Conservation (phyloP, 2,329 filamentous ascomycete species). For the Scedosporium aurantiacum region DNA sequence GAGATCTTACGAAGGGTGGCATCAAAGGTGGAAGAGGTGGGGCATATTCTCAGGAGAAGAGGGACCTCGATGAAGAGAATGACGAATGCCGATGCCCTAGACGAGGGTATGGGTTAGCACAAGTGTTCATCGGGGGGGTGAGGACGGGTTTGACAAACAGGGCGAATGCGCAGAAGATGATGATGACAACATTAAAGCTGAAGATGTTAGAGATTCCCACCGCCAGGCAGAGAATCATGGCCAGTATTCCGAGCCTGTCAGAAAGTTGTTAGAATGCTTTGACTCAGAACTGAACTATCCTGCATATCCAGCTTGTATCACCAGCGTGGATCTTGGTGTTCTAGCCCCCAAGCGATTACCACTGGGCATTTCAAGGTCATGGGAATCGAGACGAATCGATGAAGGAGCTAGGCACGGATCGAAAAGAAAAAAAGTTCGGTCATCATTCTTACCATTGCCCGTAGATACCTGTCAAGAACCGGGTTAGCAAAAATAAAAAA, state of each 20-base stretch:
- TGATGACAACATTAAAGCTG: conserved; percentile 34
- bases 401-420: too few relatives aligned
- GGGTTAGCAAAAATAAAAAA: conserved; percentile 19
- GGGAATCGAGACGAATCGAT: neutral
- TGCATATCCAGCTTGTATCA: neutral
- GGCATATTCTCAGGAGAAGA: conserved; percentile 92
- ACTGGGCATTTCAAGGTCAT: neutral
- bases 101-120: neutral
- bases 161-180: conserved; percentile 41
- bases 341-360: neutral
- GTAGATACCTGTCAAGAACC: conserved; percentile 48
- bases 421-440: neutral
- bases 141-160: conserved; percentile 33
- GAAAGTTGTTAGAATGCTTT: neutral
- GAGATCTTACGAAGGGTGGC: conserved; percentile 80
- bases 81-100: conserved; percentile 57
- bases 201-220: conserved; percentile 60
- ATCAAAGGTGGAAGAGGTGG: conserved; percentile 85
- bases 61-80: conserved; percentile 86
- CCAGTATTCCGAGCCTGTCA: conserved; percentile 55
- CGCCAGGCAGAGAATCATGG: conserved; percentile 61
- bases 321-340: neutral
- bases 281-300: neutral
- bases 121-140: neutral
- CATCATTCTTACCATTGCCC: conserved; percentile 55